Conservation (phyloP, 805 yeast genomes). For the Saccharomycopsis fermentans region DNA sequence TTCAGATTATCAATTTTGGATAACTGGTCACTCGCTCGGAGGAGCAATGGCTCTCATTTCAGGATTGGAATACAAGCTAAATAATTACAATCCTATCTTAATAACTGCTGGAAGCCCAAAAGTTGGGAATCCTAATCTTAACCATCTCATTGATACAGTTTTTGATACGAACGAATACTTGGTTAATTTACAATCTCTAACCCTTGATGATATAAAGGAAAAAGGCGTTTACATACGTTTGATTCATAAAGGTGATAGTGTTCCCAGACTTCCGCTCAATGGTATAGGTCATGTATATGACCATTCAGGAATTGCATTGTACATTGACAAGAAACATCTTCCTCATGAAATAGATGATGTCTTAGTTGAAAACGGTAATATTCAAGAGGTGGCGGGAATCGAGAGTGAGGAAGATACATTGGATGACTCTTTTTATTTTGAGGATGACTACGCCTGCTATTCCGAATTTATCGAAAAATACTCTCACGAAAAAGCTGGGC, state of each 20-base stretch:
- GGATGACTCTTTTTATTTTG: not conserved
- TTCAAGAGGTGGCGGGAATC: not conserved
- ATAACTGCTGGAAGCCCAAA: constrained; percentile 61
- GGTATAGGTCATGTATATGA: constrained; percentile 19
- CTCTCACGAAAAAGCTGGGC: not conserved
- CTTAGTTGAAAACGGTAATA: not conserved
- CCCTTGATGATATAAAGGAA: constrained; percentile 5
- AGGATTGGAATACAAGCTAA: constrained; percentile 48
- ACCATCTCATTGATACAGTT: constrained; percentile 40
- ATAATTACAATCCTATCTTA: constrained; percentile 45
- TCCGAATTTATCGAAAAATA: not conserved
- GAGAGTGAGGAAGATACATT: not conserved
- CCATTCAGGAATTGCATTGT: constrained; percentile 44
- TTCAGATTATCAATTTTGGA: constrained; percentile 40
- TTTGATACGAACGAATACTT: constrained; percentile 29
- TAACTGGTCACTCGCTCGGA: constrained; percentile 70
- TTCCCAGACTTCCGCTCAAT: constrained; percentile 50
- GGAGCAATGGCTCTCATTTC: constrained; percentile 58
- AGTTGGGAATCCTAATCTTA: constrained; percentile 44
- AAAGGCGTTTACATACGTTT: constrained; percentile 40
- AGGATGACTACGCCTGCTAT: not conserved
- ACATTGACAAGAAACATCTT: constrained; percentile 29
- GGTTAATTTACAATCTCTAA: not conserved
- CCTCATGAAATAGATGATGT: constrained; percentile 23
- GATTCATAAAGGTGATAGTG: constrained; percentile 46